phyloP scores from a whole-genome alignment of 306 rosid genomes.

The Lagenaria siceraria region DNA sequence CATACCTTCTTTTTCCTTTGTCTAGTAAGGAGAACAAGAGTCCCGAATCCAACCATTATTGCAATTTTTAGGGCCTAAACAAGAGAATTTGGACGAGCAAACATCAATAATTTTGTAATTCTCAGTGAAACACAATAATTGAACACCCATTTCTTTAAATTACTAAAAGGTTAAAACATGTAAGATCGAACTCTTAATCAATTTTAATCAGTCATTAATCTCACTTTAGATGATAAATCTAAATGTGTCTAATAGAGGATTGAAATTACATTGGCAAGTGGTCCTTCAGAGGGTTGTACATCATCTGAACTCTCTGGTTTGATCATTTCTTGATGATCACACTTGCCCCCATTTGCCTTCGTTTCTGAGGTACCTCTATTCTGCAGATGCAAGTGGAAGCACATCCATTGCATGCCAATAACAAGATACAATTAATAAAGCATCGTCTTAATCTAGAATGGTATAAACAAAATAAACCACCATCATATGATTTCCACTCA shows the following conservation, averaged over 20 bases:
- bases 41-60: constrained; percentile 64
- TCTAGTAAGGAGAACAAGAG: constrained; percentile 68
- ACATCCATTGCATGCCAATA: not conserved
- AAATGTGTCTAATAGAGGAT: constrained; percentile 2
- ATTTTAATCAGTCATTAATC: not conserved
- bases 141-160: not conserved
- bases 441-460: not conserved
- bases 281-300: constrained; percentile 33
- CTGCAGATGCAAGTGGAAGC: constrained; percentile 13
- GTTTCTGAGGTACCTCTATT: constrained; percentile 8
- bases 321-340: constrained; percentile 8
- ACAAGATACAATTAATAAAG: not conserved
- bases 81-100: constrained; percentile 6
- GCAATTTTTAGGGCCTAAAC: constrained; percentile 61
- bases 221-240: not conserved
- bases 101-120: not conserved
- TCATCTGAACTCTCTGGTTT: constrained; percentile 24
- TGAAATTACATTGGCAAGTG: constrained; percentile 45
- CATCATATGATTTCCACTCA: not conserved
- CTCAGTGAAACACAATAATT: not conserved
- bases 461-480: not conserved
- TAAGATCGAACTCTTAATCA: not conserved
- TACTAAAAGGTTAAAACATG: not conserved
- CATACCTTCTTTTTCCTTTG: constrained; percentile 38
- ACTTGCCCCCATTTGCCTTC: constrained; percentile 18